Base-by-base conservation (phyloP, 305 asterid species). In the Solanum hybrid region DNA sequence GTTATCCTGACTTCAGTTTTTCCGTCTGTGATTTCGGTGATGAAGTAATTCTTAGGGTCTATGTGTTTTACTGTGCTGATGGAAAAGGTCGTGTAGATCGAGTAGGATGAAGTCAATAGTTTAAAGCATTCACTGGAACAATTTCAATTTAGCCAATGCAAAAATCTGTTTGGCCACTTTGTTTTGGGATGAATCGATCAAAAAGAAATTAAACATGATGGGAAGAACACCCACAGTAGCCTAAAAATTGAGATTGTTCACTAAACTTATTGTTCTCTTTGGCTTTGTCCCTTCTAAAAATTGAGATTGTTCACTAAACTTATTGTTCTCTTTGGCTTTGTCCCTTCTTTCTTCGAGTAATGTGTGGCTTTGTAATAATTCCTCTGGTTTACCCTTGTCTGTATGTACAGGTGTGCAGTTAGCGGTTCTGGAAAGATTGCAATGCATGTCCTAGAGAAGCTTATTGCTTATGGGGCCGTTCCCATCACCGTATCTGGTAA, bases 341-440 rank as follows among this genome's bases (percentile, higher is more conserved):
- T 37, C 51, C 57, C 61, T 79, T 37, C 57, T 78, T 39, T 89
- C 87, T 86, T 89, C 34, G 76, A 75, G 69, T 39, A 82, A 87
- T 79, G 42, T 40, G 81, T 75, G 35, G 20, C 80, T 37, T 81
- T 89, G 80, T 90, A 40, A 29, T 84, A 33, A 73, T 16, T 86
- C n/a, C 16, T 34, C 88, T 78, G 39, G 84, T 90, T 91, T 35
- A 28, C 89, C 77, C 73, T 91, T 82, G 76, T 37, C 57, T 51
- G 87, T 90, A 89, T 84, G 89, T 88, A 89, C 96, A 97, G 99
- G 92, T 97, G 99, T 94, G 96, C 94, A 89, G 99, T 97, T 92
- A 97, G 98, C 91, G 99, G 99, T 89, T 97, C 97, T 90, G 99
- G 99, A 92, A 97, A 97, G 94, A 97, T 97, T 92, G 95, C 99